Base-by-base conservation (phyloP, 306 rosid genomes). In the Canavalia gladiata region DNA sequence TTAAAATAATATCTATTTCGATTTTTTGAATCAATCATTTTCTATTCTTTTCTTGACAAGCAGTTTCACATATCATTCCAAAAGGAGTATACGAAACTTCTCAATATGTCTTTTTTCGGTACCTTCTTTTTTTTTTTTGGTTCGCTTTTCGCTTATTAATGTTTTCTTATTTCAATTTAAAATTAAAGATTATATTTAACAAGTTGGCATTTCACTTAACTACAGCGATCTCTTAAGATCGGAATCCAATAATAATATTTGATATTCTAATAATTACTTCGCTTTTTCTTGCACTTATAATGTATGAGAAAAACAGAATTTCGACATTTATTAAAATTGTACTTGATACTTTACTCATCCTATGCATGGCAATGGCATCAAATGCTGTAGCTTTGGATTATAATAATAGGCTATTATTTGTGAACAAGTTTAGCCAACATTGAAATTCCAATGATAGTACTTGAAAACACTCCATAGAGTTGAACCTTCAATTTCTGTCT, bases 401-500 rank as follows among this genome's bases (percentile, higher is more conserved):
- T 1, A 11, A 28, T 6, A 13, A 28, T 28, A 9, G 35, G 12
- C 35, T 1, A 28, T 33, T 7, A 54, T 11, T 28, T 12, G 3
- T 5, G 37, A 63, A 35, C 70, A 37, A 28, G 3, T 64, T 64
- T 34, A 5, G 50, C 70, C 11, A 64, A 64, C 70, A 64, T 30
- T n/a, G 49, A n/a, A 6, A 64, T 10, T 39, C 50, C 70, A 37
- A 64, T n/a, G 1, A 37, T 39, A 64, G 49, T 64, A 64, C 70
- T 64, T 12, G 31, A 39, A 37, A 57, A 64, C 70, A 37, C 49
- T n/a, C 37, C 42, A 2, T 18, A 33, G 5, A 63, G 37, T 64
- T n/a, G 70, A 64, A 39, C 49, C 70, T 64, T 64, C 70, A n/a
- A 64, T 64, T 3, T 39, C 12, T n/a, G 70, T 64, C 69, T 13